phyloP scores from a whole-genome alignment of 306 rosid species.

The Begonia loranthoides region DNA sequence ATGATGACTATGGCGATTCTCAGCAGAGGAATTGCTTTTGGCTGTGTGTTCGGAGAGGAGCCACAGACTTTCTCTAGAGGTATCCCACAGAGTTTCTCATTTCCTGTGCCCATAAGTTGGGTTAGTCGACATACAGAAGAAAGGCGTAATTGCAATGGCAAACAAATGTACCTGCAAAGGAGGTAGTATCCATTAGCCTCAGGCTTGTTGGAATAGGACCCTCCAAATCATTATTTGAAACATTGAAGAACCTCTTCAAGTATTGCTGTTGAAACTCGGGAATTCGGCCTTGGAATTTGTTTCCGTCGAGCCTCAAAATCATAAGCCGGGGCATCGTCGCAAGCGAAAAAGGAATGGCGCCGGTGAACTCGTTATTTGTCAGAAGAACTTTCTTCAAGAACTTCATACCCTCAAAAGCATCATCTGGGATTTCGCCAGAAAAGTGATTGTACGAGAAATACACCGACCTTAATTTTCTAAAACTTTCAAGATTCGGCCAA shows the following conservation, averaged over 20 bases:
- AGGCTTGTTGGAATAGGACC: slow-evolving; percentile 63
- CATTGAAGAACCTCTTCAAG: slow-evolving; percentile 31
- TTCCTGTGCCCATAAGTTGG: slow-evolving; percentile 22
- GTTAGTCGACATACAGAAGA: not conserved
- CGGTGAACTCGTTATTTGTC: slow-evolving; percentile 42
- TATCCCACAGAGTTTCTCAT: slow-evolving; percentile 42
- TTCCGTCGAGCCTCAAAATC: slow-evolving; percentile 39
- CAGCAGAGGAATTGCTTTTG: slow-evolving; percentile 3
- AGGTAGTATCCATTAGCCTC: slow-evolving; percentile 15
- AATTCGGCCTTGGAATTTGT: slow-evolving; percentile 65
- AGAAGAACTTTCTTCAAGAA: slow-evolving; percentile 38
- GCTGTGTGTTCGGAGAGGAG: not conserved
- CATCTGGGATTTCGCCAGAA: slow-evolving; percentile 53
- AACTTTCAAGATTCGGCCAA: slow-evolving; percentile 31
- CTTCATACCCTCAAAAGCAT: slow-evolving; percentile 36
- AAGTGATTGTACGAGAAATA: slow-evolving; percentile 61
- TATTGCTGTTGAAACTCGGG: slow-evolving; percentile 28
- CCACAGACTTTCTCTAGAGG: slow-evolving; percentile 24
- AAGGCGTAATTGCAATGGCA: too few species aligned
- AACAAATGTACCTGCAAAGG: slow-evolving; percentile 35
- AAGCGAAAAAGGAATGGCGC: slow-evolving; percentile 66
- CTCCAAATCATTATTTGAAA: slow-evolving; percentile 49
- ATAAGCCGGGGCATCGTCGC: slow-evolving; percentile 33
- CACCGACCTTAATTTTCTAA: slow-evolving; percentile 32
- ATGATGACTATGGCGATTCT: slow-evolving; percentile 23